Percentiles rank a stretch among this genome's conserved stretches.
These are phyloP conservation scores for Dothideomycetes sp. DNA, from an alignment of 2,329 filamentous ascomycete species.

Conservation along the genomic window DNA sequence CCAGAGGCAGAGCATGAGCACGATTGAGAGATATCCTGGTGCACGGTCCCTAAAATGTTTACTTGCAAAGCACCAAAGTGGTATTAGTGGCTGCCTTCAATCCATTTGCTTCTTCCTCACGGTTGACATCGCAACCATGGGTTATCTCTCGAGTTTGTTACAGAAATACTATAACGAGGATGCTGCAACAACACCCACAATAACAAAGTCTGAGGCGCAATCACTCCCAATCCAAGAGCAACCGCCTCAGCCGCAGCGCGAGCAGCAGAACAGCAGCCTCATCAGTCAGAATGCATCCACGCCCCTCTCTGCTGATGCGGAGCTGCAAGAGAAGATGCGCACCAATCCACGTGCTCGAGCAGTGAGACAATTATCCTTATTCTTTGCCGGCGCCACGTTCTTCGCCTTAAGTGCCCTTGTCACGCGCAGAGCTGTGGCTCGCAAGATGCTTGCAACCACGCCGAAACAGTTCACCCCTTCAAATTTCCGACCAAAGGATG, in stretches of 20 bases:
- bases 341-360: slow-evolving; percentile 16
- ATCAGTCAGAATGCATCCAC: slow-evolving; percentile 8
- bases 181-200: neutral
- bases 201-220: neutral
- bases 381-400: slow-evolving; percentile 67
- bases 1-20: no score
- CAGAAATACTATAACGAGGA: neutral
- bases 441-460: slow-evolving; percentile 50
- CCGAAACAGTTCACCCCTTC: slow-evolving; percentile 66
- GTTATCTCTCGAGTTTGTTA: slow-evolving; percentile 7
- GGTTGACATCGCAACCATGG: no score
- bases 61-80: no score
- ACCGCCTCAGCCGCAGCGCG: neutral
- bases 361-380: slow-evolving; percentile 39
- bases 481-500: slow-evolving; percentile 39
- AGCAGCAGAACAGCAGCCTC: neutral
- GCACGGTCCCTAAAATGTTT: no score
- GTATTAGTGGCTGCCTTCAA: no score
- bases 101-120: neutral
- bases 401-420: slow-evolving; percentile 62
- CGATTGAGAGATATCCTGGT: no score
- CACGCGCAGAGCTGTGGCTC: slow-evolving; percentile 52
- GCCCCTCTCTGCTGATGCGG: slow-evolving; percentile 10
- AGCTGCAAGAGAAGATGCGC: slow-evolving; percentile 13
- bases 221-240: neutral